phyloP scores from a whole-genome alignment of 2,329 filamentous ascomycete species.

The Plectosphaerella plurivora region DNA sequence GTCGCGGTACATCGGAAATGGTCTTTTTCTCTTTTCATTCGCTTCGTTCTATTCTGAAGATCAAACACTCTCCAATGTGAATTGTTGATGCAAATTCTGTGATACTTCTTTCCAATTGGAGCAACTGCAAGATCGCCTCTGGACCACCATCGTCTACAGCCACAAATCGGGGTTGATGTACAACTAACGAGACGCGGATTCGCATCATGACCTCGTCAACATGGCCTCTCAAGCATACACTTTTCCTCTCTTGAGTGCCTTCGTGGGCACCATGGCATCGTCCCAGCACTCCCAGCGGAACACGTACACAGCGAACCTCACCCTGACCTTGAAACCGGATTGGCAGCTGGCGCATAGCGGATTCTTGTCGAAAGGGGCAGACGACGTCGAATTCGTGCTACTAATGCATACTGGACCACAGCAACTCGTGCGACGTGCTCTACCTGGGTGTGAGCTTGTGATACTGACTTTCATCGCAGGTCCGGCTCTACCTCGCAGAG shows the following conservation, averaged over 20 bases:
- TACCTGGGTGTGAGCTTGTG: too few relatives aligned
- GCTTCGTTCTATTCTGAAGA: too few relatives aligned
- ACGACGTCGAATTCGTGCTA: background rate
- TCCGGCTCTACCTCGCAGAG: background rate
- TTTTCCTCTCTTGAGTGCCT: background rate
- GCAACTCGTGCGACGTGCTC: background rate
- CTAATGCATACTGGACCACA: background rate
- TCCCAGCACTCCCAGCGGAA: conserved; percentile 1
- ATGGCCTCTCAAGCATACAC: background rate
- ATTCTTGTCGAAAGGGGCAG: background rate
- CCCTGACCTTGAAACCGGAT: background rate
- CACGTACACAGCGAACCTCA: background rate
- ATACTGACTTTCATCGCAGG: background rate
- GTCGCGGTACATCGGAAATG: too few relatives aligned
- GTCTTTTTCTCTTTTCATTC: too few relatives aligned
- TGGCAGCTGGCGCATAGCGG: background rate
- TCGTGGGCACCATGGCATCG: background rate
- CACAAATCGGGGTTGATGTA: too few relatives aligned
- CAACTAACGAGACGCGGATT: too few relatives aligned
- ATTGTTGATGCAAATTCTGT: too few relatives aligned
- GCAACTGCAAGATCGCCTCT: too few relatives aligned
- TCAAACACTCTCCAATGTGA: too few relatives aligned
- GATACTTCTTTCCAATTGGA: too few relatives aligned
- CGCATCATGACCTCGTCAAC: background rate
- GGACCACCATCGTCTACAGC: too few relatives aligned